Conservation (phyloP, 768 basidiomycete genomes). For the Rhizopogon salebrosus region DNA sequence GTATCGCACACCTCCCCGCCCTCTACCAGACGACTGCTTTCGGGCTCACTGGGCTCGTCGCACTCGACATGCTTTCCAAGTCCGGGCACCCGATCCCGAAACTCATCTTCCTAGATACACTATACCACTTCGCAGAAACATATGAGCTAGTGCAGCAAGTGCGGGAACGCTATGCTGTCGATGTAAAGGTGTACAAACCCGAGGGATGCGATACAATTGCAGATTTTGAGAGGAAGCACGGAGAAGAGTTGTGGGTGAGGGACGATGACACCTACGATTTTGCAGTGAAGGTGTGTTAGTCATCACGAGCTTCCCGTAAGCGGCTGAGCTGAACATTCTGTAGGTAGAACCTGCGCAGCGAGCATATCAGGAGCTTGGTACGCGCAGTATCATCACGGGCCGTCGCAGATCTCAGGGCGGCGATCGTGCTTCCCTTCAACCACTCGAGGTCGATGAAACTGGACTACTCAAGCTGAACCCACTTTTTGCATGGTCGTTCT, state of each 20-base stretch:
- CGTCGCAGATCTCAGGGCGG: conserved; percentile 90
- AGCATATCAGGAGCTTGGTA: conserved; percentile 75
- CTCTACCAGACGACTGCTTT: conserved; percentile 96
- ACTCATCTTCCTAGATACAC: conserved; percentile 93
- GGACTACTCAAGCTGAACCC: conserved; percentile 95
- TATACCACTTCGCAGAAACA: conserved; percentile 94
- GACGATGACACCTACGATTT: conserved; percentile 90
- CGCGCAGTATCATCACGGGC: conserved; percentile 91
- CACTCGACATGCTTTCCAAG: conserved; percentile 92
- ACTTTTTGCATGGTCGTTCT: conserved; percentile 83
- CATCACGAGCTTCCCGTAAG: neutral
- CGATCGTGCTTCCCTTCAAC: conserved; percentile 76
- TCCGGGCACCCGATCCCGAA: conserved; percentile 50
- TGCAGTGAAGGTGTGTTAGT: conserved; percentile 69
- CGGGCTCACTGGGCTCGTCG: conserved; percentile 90
- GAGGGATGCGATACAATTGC: conserved; percentile 56
- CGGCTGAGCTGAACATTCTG: neutral
- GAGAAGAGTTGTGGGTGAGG: conserved; percentile 78
- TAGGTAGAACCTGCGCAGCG: conserved; percentile 88
- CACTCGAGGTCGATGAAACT: conserved; percentile 86
- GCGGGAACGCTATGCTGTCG: conserved; percentile 64
- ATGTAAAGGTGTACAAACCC: conserved; percentile 77
- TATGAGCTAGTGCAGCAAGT: conserved; percentile 86
- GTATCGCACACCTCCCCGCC: conserved; percentile 67
- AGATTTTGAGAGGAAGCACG: conserved; percentile 79